These are phyloP conservation scores for Diaporthe humulicola DNA, from an alignment of 2,329 filamentous ascomycete genomes.

Conservation along the genomic window DNA sequence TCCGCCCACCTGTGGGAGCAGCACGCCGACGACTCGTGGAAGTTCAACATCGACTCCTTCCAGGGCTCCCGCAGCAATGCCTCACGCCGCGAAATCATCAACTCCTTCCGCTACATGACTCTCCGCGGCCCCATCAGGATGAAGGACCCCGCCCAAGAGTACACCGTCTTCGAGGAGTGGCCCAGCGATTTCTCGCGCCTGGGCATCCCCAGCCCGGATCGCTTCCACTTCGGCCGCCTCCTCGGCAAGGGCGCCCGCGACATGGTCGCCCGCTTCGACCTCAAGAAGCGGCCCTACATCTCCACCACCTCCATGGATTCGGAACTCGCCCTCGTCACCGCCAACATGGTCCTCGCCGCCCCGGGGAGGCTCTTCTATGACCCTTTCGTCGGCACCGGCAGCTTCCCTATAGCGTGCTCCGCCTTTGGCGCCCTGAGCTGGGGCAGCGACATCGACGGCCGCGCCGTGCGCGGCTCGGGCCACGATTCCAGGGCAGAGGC, in stretches of 20 bases:
- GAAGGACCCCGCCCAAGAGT: conserved; percentile 79
- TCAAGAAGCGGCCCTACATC: conserved; percentile 95
- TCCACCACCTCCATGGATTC: conserved; percentile 98
- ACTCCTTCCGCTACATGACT: conserved; percentile 82
- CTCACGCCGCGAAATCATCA: conserved; percentile 81
- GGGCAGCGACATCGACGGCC: conserved; percentile 94
- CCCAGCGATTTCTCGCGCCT: conserved; percentile 64
- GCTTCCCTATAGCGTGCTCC: conserved; percentile 89
- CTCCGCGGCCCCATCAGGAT: conserved; percentile 85
- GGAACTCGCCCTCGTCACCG: conserved; percentile 90
- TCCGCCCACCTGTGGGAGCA: conserved; percentile 75
- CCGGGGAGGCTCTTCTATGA: conserved; percentile 93
- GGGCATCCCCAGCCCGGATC: conserved; percentile 66
- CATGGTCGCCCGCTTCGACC: conserved; percentile 79
- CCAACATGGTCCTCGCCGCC: conserved; percentile 86
- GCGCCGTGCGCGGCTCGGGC: conserved; percentile 79
- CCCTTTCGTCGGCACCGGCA: conserved; percentile 95
- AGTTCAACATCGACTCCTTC: conserved; percentile 87
- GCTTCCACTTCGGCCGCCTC: conserved; percentile 79
- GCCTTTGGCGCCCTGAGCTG: conserved; percentile 88
- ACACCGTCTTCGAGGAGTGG: conserved; percentile 89
- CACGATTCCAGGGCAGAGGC: conserved; percentile 63
- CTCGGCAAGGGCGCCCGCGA: conserved; percentile 77
- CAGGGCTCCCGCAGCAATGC: conserved; percentile 76
- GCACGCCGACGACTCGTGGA: conserved; percentile 79